A percentile compares a stretch with the other conserved stretches of the same genome.
These are phyloP conservation scores for Paradendryphiella salina DNA, from an alignment of 2,329 filamentous ascomycete species.

Conservation along the genomic window DNA sequence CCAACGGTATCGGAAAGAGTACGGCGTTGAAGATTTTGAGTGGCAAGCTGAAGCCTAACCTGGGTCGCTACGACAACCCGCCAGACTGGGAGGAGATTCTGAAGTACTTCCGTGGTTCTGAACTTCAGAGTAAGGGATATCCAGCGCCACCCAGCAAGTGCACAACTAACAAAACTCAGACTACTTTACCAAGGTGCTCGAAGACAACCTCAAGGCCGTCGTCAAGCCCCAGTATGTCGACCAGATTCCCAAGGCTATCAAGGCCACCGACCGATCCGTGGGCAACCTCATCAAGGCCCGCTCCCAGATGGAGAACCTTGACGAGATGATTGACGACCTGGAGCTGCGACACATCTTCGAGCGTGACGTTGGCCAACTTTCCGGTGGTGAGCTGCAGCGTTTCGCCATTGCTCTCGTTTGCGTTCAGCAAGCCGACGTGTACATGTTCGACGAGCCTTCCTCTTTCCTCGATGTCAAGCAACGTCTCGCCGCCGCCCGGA, in stretches of 20 bases:
- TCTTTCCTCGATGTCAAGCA: conserved; percentile 99
- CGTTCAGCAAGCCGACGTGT: conserved; percentile 89
- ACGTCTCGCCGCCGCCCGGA: conserved; percentile 85
- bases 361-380: conserved; percentile 85
- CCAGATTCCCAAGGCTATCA: conserved; percentile 92
- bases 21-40: conserved; percentile 99
- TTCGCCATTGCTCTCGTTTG: conserved; percentile 96
- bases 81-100: conserved; percentile 99
- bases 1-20: conserved; percentile 99
- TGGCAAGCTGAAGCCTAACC: conserved; percentile 96
- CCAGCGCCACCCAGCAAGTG: not conserved
- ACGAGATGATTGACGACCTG: conserved; percentile 80
- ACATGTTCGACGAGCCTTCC: conserved; percentile 99
- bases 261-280: conserved; percentile 77
- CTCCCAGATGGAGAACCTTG: conserved; percentile 74
- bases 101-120: conserved; percentile 96
- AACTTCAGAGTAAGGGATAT: conserved; percentile 80
- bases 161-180: conserved; percentile 57
- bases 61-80: conserved; percentile 92
- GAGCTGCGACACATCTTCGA: conserved; percentile 89
- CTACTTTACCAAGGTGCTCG: conserved; percentile 97
- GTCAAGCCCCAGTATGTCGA: conserved; percentile 99
- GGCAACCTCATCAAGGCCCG: conserved; percentile 76
- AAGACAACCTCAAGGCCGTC: conserved; percentile 95
- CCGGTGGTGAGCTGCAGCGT: conserved; percentile 96